These are phyloP conservation scores for Acacia melanoxylon DNA, from an alignment of 306 rosid species.

Conservation along the genomic window DNA sequence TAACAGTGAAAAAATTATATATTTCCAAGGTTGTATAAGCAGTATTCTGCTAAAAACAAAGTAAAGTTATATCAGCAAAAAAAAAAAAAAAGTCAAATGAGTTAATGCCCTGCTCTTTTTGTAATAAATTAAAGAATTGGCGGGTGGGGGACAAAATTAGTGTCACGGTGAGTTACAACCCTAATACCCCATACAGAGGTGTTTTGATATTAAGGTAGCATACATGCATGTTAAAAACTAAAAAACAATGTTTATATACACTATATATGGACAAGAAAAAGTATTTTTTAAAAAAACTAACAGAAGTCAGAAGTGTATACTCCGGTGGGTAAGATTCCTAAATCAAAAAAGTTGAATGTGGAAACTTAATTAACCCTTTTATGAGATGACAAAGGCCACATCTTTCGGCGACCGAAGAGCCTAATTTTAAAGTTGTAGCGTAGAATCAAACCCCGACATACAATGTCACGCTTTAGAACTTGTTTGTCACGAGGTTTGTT, in stretches of 20 bases:
- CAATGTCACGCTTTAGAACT: neutral
- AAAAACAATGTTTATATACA: neutral
- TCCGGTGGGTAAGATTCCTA: neutral
- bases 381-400: neutral
- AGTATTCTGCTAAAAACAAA: neutral
- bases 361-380: neutral
- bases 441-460: conserved; percentile 2
- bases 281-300: neutral
- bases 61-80: neutral
- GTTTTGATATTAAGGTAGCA: neutral
- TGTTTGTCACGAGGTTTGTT: neutral
- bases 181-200: neutral
- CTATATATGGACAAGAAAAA: neutral
- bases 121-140: neutral
- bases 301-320: neutral
- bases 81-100: neutral
- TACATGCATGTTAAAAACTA: neutral
- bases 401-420: neutral
- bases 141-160: neutral
- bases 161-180: neutral
- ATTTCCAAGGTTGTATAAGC: neutral
- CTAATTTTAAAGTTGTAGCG: neutral
- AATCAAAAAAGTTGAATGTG: neutral
- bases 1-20: neutral
- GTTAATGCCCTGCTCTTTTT: neutral